Base-by-base conservation (phyloP, 495 filamentous ascomycete genomes). In the Trichoderma reesei region DNA sequence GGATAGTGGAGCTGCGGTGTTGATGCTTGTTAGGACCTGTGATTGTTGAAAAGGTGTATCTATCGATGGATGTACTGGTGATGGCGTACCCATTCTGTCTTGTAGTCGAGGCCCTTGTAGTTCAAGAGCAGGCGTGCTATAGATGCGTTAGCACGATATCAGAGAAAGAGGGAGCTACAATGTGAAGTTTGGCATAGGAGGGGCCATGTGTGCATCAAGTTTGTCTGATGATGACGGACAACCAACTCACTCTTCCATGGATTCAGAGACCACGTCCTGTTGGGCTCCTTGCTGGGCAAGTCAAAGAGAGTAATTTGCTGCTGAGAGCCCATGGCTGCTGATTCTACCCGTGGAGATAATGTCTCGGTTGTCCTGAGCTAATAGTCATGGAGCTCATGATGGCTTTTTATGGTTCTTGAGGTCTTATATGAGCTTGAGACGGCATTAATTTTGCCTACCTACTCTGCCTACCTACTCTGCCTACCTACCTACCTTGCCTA, bases 161-260 rank as follows among this genome's bases (percentile, higher is more conserved):
- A 48, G 3, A 48, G 20, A 48, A n/a, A 7, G 7, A 26, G n/a
- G 3, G 5, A 26, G 3, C 2, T 14, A 44, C 5, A 16, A 3
- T 44, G 11, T 3, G 11, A 44, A 14, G n/a, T 44, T 14, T 16
- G 11, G 41, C 41, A 44, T n/a, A n/a, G n/a, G n/a, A n/a, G n/a
- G n/a, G n/a, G n/a, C n/a, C n/a, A n/a, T n/a, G n/a, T n/a, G n/a
- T n/a, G n/a, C n/a, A n/a, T n/a, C n/a, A n/a, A n/a, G n/a, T n/a
- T n/a, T n/a, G n/a, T n/a, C n/a, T n/a, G n/a, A n/a, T n/a, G n/a
- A n/a, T n/a, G n/a, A n/a, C n/a, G n/a, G n/a, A n/a, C n/a, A n/a
- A n/a, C n/a, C n/a, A n/a, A 73, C 74, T 64, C 73, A 84, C 84
- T 81, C 70, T 82, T 86, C 84, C 83, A 87, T 6, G 84, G 75